Conservation (phyloP, 345 rosid species). For the Conringia planisiliqua region DNA sequence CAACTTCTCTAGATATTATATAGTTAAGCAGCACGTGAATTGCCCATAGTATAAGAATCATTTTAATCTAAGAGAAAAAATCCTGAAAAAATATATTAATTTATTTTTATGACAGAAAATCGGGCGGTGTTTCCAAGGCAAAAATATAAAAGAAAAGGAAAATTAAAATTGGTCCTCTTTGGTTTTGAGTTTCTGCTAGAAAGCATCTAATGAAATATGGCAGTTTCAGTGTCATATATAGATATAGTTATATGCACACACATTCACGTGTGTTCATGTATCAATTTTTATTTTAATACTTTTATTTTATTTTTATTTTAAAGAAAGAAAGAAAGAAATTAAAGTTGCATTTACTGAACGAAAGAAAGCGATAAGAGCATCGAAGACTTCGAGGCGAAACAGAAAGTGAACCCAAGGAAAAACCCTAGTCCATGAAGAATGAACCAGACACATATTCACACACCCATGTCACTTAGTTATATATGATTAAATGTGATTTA, state of each 20-base stretch:
- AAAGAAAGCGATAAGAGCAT: conserved; percentile 38
- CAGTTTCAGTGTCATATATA: conserved; percentile 38
- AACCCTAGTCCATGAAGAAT: conserved; percentile 41
- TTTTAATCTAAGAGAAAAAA: conserved; percentile 1
- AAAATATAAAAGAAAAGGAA: neutral
- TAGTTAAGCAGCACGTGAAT: conserved; percentile 68
- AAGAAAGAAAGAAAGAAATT: neutral
- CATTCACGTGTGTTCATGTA: conserved; percentile 36
- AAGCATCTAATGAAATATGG: conserved; percentile 37
- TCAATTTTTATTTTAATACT: neutral
- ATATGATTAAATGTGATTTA: conserved; percentile 3
- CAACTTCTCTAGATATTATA: conserved; percentile 37
- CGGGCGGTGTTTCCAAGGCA: conserved; percentile 62
- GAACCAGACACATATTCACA: conserved; percentile 22
- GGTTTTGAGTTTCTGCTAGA: conserved; percentile 35
- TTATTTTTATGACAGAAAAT: conserved; percentile 25
- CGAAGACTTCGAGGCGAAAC: conserved; percentile 41
- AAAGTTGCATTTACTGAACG: conserved; percentile 28
- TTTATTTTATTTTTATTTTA: neutral
- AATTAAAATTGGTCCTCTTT: conserved; percentile 32
- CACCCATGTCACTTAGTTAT: neutral
- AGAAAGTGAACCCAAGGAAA: conserved; percentile 33
- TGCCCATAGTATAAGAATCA: conserved; percentile 24
- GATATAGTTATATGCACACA: conserved; percentile 20
- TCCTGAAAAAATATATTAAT: neutral